Evolutionary conservation across 768 basidiomycete species (phyloP).

Genomic region (Leccinellum rugosiceps): DNA sequence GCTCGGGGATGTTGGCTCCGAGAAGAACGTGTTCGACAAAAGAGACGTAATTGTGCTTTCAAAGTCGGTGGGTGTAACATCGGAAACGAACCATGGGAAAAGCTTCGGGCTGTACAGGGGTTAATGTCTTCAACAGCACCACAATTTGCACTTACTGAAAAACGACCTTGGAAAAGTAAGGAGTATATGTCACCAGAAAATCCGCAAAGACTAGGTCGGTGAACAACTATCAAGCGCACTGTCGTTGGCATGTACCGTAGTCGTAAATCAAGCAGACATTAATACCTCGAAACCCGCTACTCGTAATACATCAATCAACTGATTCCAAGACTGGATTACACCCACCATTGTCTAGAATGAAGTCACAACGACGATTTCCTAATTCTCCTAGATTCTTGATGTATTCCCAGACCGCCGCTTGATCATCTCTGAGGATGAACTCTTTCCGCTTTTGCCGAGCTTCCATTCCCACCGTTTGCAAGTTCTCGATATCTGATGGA

Average conservation of each 20-base stretch:
- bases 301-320: conserved; percentile 1
- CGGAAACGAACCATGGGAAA: conserved; percentile 97
- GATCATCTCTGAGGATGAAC: conserved; percentile 84
- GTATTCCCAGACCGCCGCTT: conserved; percentile 70
- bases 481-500: conserved; percentile 72
- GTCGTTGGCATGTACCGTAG: not conserved
- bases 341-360: conserved; percentile 88
- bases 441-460: conserved; percentile 72
- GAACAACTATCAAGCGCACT: conserved; percentile 57
- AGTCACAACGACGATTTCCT: conserved; percentile 56
- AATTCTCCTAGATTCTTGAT: conserved; percentile 50
- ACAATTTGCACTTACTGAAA: conserved; percentile 71
- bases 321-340: not conserved
- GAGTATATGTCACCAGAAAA: conserved; percentile 87
- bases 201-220: conserved; percentile 93
- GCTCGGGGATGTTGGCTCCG: conserved; percentile 20
- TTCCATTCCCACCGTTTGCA: conserved; percentile 82
- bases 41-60: conserved; percentile 51
- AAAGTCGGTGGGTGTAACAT: conserved; percentile 90
- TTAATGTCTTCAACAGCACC: conserved; percentile 6
- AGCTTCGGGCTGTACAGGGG: conserved; percentile 68
- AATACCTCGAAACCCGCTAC: conserved; percentile 87
- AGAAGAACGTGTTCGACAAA: conserved; percentile 58
- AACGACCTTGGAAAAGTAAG: conserved; percentile 74
- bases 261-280: not conserved